Conservation (phyloP, 495 filamentous ascomycete species). For the Penicillium canescens region DNA sequence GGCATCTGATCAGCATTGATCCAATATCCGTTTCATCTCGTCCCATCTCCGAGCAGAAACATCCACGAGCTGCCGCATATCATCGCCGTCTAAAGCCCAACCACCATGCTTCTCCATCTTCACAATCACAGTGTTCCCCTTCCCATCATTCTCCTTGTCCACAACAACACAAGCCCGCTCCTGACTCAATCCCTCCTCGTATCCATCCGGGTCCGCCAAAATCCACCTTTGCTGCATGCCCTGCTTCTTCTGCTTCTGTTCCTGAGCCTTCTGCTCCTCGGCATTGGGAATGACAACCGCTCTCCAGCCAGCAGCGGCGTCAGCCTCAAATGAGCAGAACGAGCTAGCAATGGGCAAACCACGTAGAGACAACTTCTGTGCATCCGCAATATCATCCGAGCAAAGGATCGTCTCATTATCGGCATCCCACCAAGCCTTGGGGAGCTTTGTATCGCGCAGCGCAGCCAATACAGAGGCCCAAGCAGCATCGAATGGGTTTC, state of each 20-base stretch:
- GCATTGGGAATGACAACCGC: slow-evolving; percentile 40
- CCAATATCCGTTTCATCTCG: slow-evolving; percentile 49
- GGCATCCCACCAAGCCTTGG: slow-evolving; percentile 79
- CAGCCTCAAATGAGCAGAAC: slow-evolving; percentile 71
- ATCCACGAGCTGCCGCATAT: slow-evolving; percentile 54
- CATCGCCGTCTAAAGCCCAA: slow-evolving; percentile 53
- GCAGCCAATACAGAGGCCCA: slow-evolving; percentile 85
- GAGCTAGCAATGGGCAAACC: slow-evolving; percentile 70
- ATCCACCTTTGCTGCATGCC: slow-evolving; percentile 65
- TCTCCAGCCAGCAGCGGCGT: slow-evolving; percentile 49
- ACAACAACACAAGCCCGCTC: slow-evolving; percentile 76
- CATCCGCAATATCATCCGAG: slow-evolving; percentile 52
- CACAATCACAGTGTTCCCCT: slow-evolving; percentile 56
- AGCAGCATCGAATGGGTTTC: slow-evolving; percentile 85
- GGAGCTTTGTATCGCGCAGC: slow-evolving; percentile 76
- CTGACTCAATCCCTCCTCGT: slow-evolving; percentile 79
- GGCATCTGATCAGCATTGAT: slow-evolving; percentile 31
- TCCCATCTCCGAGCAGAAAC: slow-evolving; percentile 56
- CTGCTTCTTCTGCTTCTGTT: slow-evolving; percentile 30
- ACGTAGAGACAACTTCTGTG: slow-evolving; percentile 52
- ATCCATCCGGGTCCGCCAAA: slow-evolving; percentile 82
- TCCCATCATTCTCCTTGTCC: slow-evolving; percentile 53
- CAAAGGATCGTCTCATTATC: slow-evolving; percentile 80
- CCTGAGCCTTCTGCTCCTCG: slow-evolving; percentile 40
- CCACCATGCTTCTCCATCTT: slow-evolving; percentile 84